These are phyloP conservation scores for Paecilomyces fulvus DNA, from an alignment of 2,329 filamentous ascomycete genomes.

Conservation along the genomic window DNA sequence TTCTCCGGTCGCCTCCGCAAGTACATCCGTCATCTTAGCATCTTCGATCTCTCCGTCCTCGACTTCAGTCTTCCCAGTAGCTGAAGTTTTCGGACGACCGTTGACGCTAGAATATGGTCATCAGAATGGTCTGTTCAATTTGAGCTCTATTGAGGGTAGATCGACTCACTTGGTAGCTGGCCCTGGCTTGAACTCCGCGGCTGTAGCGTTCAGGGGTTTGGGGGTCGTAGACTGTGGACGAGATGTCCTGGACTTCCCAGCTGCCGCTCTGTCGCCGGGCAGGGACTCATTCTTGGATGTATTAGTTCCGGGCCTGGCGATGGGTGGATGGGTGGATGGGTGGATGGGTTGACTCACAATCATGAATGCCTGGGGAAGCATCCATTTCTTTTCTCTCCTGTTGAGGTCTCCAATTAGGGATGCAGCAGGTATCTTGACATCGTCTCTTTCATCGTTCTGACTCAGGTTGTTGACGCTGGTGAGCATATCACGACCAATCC, in stretches of 20 bases:
- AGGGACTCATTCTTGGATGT: constrained; percentile 18
- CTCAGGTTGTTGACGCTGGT: constrained; percentile 35
- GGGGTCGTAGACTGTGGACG: constrained; percentile 22
- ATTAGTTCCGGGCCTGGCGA: constrained; percentile 10
- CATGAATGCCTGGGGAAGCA: constrained; percentile 40
- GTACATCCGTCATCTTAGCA: constrained; percentile 32
- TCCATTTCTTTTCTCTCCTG: constrained; percentile 41
- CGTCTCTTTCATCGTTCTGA: constrained; percentile 38
- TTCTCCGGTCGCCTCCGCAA: constrained; percentile 7
- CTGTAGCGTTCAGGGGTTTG: constrained; percentile 31
- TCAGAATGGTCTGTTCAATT: constrained; percentile 13
- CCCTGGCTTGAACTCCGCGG: constrained; percentile 33
- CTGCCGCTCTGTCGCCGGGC: constrained; percentile 13
- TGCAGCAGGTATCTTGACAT: constrained; percentile 43
- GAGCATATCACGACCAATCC: constrained; percentile 57
- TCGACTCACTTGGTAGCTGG: constrained; percentile 26
- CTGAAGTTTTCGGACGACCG: constrained; percentile 15
- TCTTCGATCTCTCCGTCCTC: constrained; percentile 41
- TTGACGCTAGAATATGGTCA: constrained; percentile 16
- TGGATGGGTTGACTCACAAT: constrained; percentile 18
- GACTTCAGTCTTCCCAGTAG: constrained; percentile 26
- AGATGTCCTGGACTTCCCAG: constrained; percentile 19
- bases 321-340: constrained; percentile 12
- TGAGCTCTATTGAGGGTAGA: background rate
- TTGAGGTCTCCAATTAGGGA: constrained; percentile 42